Conservation (phyloP, 2,329 filamentous ascomycete species). For the Eutypella sp. region DNA sequence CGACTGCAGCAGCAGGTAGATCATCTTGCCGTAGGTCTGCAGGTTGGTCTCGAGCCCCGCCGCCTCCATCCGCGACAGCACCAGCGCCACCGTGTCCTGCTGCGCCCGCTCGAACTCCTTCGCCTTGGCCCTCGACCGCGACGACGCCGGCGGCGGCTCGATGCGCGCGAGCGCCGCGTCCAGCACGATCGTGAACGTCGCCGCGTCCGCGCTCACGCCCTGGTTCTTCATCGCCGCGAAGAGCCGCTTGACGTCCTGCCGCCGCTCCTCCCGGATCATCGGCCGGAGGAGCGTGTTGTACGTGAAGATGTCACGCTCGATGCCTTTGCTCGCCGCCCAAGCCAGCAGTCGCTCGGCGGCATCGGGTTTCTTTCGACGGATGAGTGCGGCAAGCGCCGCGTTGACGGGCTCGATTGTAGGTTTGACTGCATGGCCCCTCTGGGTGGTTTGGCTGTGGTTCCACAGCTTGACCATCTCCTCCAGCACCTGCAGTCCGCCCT, state of each 20-base stretch:
- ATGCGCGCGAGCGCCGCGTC: constrained; percentile 49
- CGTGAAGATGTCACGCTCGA: constrained; percentile 52
- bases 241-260: constrained; percentile 45
- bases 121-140: too few species aligned
- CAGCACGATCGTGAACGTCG: constrained; percentile 70
- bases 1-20: constrained; percentile 55
- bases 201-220: constrained; percentile 55
- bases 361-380: constrained; percentile 41
- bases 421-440: constrained; percentile 39
- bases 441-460: constrained; percentile 35
- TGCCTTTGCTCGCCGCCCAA: constrained; percentile 53
- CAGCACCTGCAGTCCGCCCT: constrained; percentile 57
- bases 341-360: constrained; percentile 50
- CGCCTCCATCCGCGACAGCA: constrained; percentile 54
- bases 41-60: constrained; percentile 55
- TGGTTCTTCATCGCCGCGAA: constrained; percentile 54
- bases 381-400: constrained; percentile 60
- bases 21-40: constrained; percentile 64
- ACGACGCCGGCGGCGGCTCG: constrained; percentile 14
- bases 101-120: constrained; percentile 39
- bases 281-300: constrained; percentile 68
- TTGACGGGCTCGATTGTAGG: constrained; percentile 66
- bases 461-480: constrained; percentile 62
- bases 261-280: constrained; percentile 45
- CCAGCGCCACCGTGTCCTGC: constrained; percentile 42